Percentiles rank a stretch among this genome's conserved stretches.
These are phyloP conservation scores for Cytospora chrysosperma DNA, from an alignment of 2,329 filamentous ascomycete species.

Conservation along the genomic window DNA sequence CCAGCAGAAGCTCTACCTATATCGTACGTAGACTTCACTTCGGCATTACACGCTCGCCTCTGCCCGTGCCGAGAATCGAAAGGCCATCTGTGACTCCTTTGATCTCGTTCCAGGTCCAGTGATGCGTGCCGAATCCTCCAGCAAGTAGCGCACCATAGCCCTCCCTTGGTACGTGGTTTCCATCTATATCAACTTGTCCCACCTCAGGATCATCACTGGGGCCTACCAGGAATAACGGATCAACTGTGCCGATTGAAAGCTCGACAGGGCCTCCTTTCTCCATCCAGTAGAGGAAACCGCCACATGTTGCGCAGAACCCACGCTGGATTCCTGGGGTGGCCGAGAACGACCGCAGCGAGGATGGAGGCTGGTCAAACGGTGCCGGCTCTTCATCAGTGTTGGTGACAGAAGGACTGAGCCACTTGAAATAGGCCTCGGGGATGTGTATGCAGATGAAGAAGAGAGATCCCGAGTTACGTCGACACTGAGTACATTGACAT, in stretches of 20 bases:
- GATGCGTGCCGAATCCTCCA: slow-evolving; percentile 37
- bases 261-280: slow-evolving; percentile 32
- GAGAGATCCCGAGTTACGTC: slow-evolving; percentile 49
- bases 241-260: slow-evolving; percentile 45
- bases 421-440: slow-evolving; percentile 35
- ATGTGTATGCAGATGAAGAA: slow-evolving; percentile 43
- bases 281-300: slow-evolving; percentile 49
- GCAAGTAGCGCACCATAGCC: slow-evolving; percentile 42
- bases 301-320: slow-evolving; percentile 49
- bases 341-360: slow-evolving; percentile 39
- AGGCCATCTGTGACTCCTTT: slow-evolving; percentile 48
- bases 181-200: slow-evolving; percentile 21
- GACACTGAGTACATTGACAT: slow-evolving; percentile 57
- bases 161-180: slow-evolving; percentile 26
- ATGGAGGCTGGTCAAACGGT: slow-evolving; percentile 26
- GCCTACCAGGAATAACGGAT: slow-evolving; percentile 42
- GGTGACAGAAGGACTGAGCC: not conserved
- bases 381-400: not conserved
- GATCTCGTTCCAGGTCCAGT: slow-evolving; percentile 47
- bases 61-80: slow-evolving; percentile 22
- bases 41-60: slow-evolving; percentile 23
- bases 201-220: slow-evolving; percentile 27
- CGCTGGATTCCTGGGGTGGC: slow-evolving; percentile 42
- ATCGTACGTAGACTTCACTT: not conserved
- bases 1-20: not conserved